Base-by-base conservation (phyloP, 1,139 yeast genomes). In the Kurtzmaniella quercitrusa region DNA sequence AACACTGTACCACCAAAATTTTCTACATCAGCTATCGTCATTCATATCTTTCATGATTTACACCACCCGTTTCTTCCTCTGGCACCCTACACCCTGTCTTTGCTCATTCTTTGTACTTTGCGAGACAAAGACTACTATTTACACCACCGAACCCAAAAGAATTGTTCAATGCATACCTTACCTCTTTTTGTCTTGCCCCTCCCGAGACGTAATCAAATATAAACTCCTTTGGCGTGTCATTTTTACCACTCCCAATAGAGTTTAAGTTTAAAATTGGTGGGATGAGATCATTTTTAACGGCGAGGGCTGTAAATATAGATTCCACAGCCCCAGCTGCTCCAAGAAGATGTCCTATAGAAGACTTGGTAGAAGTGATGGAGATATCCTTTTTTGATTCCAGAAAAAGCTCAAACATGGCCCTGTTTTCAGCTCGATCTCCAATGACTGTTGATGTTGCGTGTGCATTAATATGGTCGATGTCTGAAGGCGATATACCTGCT, bases 71-170 rank as follows among this genome's bases (percentile, higher is more conserved):
- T 5, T 27, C 11, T 27, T 27, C 11, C 5, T 27, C 10, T 27
- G 5, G 9, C 5, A 10, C 15, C 6, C 6, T 6, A 27, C 5
- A 6, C 15, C n/a, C 15, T 5, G 5, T 27, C n/a, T 14, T 9
- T 31, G 17, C 16, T 15, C 10, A 14, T 3, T 5, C 16, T 34
- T 29, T 19, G 41, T 52, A 69, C 49, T 62, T 70, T 43, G 66
- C 70, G 57, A 79, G 79, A 47, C 73, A 68, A 12, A 88, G 52
- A 1, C 95, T 77, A 12, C 95, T 85, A 62, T 94, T 94, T 7
- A 95, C 90, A 12, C 99, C 99, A 8, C 99, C 99, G 67, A 94
- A 93, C 0, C 98, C 99, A 68, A 94, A 93, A 52, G 96, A 88
- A 59, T 94, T 94, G 45, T 90, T 81, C 53, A 94, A 52, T 0